Conservation (phyloP, 129 eudicot genomes). For the Scalesia atractyloides region DNA sequence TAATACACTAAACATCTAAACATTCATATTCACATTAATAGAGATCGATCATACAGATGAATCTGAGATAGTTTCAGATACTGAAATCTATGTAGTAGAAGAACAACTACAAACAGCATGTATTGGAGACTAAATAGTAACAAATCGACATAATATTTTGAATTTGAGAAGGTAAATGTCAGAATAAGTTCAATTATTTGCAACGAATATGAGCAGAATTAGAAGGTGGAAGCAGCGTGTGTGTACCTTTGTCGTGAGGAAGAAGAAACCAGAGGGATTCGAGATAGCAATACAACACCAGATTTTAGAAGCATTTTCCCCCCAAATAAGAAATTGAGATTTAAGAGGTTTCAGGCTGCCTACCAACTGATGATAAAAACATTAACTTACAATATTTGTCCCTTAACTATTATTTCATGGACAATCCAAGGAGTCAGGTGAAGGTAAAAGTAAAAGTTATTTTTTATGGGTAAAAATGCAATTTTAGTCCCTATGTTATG, state of each 20-base stretch:
- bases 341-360: constrained; percentile 12
- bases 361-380: not conserved
- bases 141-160: constrained; percentile 3
- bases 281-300: constrained; percentile 14
- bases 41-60: not conserved
- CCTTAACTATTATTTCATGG: not conserved
- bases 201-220: not conserved
- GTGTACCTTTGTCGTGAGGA: constrained; percentile 25
- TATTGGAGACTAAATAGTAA: constrained; percentile 12
- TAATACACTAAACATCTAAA: not conserved
- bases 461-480: too few relatives aligned
- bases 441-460: too few relatives aligned
- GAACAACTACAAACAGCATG: not conserved
- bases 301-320: constrained; percentile 38
- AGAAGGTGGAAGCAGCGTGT: constrained; percentile 5
- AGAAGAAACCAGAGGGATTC: constrained; percentile 26
- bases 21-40: not conserved
- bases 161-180: not conserved
- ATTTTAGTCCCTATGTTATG: too few relatives aligned
- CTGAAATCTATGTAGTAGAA: not conserved
- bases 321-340: not conserved
- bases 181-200: not conserved
- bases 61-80: constrained; percentile 16
- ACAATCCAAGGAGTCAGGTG: not conserved
- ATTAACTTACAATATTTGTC: not conserved